Evolutionary conservation across 352 stramenopile species (phyloP).

Genomic region (Globisporangium ultimum): DNA sequence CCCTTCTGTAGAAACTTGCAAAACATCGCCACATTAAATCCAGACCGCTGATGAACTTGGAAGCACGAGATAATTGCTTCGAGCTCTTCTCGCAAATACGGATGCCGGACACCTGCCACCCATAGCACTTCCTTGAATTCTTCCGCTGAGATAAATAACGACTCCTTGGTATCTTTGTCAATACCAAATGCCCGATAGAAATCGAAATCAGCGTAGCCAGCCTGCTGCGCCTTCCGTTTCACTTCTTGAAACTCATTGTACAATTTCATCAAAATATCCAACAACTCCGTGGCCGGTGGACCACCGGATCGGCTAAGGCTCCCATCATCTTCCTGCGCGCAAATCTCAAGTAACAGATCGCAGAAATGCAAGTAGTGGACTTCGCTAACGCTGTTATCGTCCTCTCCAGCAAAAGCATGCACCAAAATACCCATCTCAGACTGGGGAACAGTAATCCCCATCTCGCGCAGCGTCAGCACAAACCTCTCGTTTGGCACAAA

Average conservation of each 20-base stretch:
- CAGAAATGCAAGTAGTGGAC: conserved; percentile 60
- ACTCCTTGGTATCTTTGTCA: conserved; percentile 29
- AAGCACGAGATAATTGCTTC: conserved; percentile 60
- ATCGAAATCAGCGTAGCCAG: conserved; percentile 32
- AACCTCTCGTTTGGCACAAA: conserved; percentile 44
- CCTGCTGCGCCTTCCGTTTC: conserved; percentile 19
- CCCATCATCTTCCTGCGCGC: conserved; percentile 28
- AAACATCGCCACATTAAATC: conserved; percentile 56
- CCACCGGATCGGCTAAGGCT: conserved; percentile 13
- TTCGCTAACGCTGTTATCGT: conserved; percentile 13
- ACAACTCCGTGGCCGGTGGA: conserved; percentile 34
- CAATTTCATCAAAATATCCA: conserved; percentile 51
- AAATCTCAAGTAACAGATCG: conserved; percentile 45
- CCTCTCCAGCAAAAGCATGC: conserved; percentile 36
- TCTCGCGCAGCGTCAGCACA: conserved; percentile 54
- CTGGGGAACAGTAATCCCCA: conserved; percentile 42
- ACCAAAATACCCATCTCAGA: conserved; percentile 40
- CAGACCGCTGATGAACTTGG: conserved; percentile 27
- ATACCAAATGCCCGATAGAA: conserved; percentile 46
- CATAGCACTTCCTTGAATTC: conserved; percentile 77
- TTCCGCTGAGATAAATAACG: conserved; percentile 40
- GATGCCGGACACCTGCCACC: conserved; percentile 51
- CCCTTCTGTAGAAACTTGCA: conserved; percentile 49
- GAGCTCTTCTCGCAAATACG: conserved; percentile 68
- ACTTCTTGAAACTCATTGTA: conserved; percentile 34